Conservation (phyloP, 2,329 filamentous ascomycete genomes). For the Xylariales sp. region DNA sequence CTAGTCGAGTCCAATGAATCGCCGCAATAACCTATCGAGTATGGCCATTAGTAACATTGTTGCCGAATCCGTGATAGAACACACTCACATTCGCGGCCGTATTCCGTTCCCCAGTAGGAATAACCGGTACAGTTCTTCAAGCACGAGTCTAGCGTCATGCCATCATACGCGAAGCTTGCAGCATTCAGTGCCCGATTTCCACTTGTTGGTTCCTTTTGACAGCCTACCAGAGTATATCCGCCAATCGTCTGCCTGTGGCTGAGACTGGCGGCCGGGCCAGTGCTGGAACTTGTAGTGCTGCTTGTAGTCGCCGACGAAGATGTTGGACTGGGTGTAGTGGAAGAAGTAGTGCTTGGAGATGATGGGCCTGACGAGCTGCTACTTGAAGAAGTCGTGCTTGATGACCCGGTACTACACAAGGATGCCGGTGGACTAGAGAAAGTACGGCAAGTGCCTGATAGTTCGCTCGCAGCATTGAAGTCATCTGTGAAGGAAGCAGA, state of each 20-base stretch:
- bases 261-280: constrained; percentile 26
- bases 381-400: no score
- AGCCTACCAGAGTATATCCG: constrained; percentile 41
- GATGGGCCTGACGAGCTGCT: no score
- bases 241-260: constrained; percentile 35
- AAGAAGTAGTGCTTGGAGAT: no score
- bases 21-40: constrained; percentile 40
- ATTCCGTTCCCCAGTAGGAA: constrained; percentile 47
- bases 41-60: not conserved
- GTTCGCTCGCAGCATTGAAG: constrained; percentile 42
- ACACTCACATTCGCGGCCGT: constrained; percentile 45
- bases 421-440: constrained; percentile 33
- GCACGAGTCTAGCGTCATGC: constrained; percentile 46
- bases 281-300: constrained; percentile 24
- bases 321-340: no score
- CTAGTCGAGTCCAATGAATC: constrained; percentile 33
- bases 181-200: constrained; percentile 38
- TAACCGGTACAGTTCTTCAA: constrained; percentile 41
- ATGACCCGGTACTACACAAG: constrained; percentile 16
- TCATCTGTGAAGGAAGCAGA: constrained; percentile 33
- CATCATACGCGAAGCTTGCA: constrained; percentile 37
- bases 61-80: no score
- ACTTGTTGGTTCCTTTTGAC: constrained; percentile 43
- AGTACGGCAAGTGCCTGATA: constrained; percentile 39
- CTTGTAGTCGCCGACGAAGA: constrained; percentile 15